Conservation (phyloP, 768 basidiomycete species). For the Dacryopinax primogenitus region DNA sequence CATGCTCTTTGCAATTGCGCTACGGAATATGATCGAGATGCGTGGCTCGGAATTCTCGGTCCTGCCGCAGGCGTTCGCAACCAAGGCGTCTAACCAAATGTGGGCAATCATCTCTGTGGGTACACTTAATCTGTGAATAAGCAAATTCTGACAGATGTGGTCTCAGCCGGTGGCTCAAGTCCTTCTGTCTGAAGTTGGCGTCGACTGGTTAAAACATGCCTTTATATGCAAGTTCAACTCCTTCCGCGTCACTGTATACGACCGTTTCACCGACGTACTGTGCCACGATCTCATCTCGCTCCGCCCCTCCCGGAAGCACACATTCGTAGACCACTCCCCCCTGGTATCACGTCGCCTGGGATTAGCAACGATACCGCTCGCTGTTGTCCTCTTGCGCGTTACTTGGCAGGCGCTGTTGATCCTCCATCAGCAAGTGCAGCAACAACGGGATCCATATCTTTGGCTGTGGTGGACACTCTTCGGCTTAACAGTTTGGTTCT, state of each 20-base stretch:
- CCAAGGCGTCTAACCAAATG: slow-evolving; percentile 65
- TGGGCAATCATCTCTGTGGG: slow-evolving; percentile 85
- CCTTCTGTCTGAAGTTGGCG: slow-evolving; percentile 78
- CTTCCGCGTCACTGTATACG: slow-evolving; percentile 88
- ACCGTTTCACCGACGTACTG: slow-evolving; percentile 86
- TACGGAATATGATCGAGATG: slow-evolving; percentile 89
- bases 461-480: slow-evolving; percentile 43
- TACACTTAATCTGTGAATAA: slow-evolving; percentile 14
- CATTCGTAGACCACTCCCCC: slow-evolving; percentile 91
- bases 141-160: slow-evolving; percentile 5
- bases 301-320: slow-evolving; percentile 39
- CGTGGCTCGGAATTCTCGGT: slow-evolving; percentile 74
- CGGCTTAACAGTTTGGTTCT: slow-evolving; percentile 65
- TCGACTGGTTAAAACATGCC: slow-evolving; percentile 98
- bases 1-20: slow-evolving; percentile 83
- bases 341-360: slow-evolving; percentile 86
- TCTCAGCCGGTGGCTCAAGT: slow-evolving; percentile 81
- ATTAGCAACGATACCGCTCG: slow-evolving; percentile 83
- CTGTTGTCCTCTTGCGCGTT: slow-evolving; percentile 47
- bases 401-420: slow-evolving; percentile 31
- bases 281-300: slow-evolving; percentile 77
- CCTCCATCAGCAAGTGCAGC: slow-evolving; percentile 5
- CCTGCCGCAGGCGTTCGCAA: slow-evolving; percentile 61
- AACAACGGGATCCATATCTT: slow-evolving; percentile 7
- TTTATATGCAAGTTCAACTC: slow-evolving; percentile 99